Evolutionary conservation across 148 eudicot genomes (phyloP).

Genomic region (Fagopyrum tataricum): DNA sequence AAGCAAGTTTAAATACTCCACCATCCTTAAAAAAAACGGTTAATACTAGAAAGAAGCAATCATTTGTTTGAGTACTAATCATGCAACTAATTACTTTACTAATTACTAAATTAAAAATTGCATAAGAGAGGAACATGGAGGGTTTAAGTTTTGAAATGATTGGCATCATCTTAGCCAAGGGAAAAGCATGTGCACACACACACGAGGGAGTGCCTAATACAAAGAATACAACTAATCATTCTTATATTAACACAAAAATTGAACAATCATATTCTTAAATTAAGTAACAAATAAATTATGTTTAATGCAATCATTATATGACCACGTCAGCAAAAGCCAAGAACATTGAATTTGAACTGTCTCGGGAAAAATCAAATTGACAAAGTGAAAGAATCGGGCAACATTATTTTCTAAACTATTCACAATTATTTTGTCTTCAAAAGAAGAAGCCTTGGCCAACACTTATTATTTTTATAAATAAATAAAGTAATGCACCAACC

Average conservation of each 20-base stretch:
- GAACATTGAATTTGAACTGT: background rate
- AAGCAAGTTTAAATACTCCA: too few species aligned
- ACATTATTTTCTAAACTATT: background rate
- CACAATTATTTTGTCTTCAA: background rate
- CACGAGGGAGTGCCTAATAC: background rate
- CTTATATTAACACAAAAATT: background rate
- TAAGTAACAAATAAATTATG: too few species aligned
- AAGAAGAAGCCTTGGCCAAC: background rate
- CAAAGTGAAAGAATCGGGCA: background rate
- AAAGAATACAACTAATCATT: constrained; percentile 6
- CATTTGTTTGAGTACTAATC: too few species aligned
- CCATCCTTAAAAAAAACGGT: too few species aligned
- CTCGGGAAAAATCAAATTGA: background rate
- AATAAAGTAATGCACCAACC: too few species aligned
- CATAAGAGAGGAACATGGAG: background rate
- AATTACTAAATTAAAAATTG: background rate
- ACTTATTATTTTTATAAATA: too few species aligned
- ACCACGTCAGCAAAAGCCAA: background rate
- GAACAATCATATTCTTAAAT: background rate
- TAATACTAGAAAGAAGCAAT: too few species aligned
- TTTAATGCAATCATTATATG: background rate
- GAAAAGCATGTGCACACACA: constrained; percentile 12
- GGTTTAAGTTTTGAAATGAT: background rate
- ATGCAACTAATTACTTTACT: too few species aligned
- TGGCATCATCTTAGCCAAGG: background rate